Percentiles rank a stretch among this genome's conserved stretches.
Evolutionary conservation across 495 filamentous ascomycete genomes (phyloP).

Genomic region (Chaetomidium leptoderma): DNA sequence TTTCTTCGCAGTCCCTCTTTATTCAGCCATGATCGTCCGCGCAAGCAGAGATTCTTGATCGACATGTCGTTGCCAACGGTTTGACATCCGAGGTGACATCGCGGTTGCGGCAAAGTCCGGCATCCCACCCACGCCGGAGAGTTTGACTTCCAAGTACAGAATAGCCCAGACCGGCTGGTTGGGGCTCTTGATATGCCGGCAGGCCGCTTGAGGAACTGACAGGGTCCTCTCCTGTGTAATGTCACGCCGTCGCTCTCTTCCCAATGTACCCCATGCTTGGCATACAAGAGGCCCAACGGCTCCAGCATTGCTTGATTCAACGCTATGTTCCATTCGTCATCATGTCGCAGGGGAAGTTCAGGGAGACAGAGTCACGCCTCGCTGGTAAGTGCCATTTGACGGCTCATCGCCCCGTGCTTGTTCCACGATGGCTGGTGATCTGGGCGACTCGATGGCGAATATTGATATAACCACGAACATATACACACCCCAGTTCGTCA

Average conservation of each 20-base stretch:
- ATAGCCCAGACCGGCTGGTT: conserved; percentile 8
- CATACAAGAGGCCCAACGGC: not conserved
- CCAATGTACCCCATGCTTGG: conserved; percentile 1
- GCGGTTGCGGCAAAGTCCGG: conserved; percentile 21
- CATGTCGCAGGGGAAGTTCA: not conserved
- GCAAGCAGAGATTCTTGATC: not conserved
- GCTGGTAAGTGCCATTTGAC: too few relatives aligned
- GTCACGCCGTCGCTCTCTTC: not conserved
- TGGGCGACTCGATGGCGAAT: too few relatives aligned
- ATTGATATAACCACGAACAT: too few relatives aligned
- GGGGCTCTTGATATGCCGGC: conserved; percentile 15
- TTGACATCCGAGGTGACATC: conserved; percentile 7
- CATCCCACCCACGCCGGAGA: conserved; percentile 11
- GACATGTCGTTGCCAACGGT: not conserved
- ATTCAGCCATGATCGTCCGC: not conserved
- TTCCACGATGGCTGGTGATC: too few relatives aligned
- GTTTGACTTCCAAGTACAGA: conserved; percentile 3
- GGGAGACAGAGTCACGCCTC: too few relatives aligned
- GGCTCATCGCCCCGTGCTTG: too few relatives aligned
- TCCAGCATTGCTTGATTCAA: not conserved
- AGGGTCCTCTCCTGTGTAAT: conserved; percentile 6
- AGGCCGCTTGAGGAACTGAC: not conserved
- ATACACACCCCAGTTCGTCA: too few relatives aligned
- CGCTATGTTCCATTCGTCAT: too few relatives aligned
- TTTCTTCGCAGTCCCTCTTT: too few relatives aligned